These are phyloP conservation scores for Luffa acutangula DNA, from an alignment of 306 rosid species.

Conservation along the genomic window DNA sequence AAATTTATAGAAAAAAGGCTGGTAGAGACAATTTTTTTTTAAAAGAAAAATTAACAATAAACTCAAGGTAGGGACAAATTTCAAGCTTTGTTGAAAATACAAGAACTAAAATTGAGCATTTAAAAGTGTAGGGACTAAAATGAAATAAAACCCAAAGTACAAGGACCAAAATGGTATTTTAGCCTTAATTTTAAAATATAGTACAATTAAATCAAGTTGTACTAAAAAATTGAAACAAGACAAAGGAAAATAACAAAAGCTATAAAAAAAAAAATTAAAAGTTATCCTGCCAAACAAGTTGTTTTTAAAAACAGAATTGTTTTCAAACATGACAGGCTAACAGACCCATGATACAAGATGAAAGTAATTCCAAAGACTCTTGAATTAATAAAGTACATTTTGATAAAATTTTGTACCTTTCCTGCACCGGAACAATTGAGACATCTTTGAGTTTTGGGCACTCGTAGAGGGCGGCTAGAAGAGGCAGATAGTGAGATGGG, in stretches of 20 bases:
- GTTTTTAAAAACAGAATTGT: background rate
- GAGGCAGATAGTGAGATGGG: slow-evolving; percentile 43
- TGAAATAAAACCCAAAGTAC: too few species aligned
- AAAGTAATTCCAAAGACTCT: background rate
- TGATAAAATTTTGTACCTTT: slow-evolving; percentile 44
- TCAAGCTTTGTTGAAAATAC: too few species aligned
- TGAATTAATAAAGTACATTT: background rate
- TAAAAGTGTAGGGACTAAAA: too few species aligned
- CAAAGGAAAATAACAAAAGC: background rate
- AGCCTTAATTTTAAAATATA: background rate
- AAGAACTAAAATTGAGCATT: too few species aligned
- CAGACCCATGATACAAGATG: background rate
- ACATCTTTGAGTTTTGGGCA: slow-evolving; percentile 52
- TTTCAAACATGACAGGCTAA: background rate
- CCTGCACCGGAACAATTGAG: slow-evolving; percentile 80
- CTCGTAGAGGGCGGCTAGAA: slow-evolving; percentile 38
- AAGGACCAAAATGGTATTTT: too few species aligned
- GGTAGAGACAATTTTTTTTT: too few species aligned
- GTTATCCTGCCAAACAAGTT: background rate
- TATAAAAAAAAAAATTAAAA: background rate
- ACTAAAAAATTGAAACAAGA: background rate
- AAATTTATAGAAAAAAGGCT: too few species aligned
- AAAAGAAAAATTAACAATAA: too few species aligned
- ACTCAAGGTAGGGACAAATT: too few species aligned
- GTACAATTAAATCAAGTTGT: background rate